Evolutionary conservation across 202 grass and related monocot species (phyloP), one percentile per base, ranked within the genome.

Genomic region (Panicum hallii): DNA sequence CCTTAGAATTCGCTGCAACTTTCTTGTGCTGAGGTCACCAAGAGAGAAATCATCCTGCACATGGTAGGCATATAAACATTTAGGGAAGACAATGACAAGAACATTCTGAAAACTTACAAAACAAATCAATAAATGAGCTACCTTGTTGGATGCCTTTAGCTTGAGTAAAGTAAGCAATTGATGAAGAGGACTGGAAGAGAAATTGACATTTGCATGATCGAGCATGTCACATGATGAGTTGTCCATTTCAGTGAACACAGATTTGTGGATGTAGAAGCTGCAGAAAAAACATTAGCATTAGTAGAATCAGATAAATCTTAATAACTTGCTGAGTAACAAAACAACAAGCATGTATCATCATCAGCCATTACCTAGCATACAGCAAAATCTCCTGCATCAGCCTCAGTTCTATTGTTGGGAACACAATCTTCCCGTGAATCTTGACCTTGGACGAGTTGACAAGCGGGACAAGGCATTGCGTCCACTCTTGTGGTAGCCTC

Each of bases 191-290:
- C 91, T 88, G 30, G 75, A 69, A 54, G 60, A 81, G 63, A 79
- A 91, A 90, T 87, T 83, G 14, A 80, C 72, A 64, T 71, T 82
- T 42, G 83, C 44, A 72, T 83, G 67, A 58, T 77, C 69, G 0
- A 74, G 44, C 5, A 82, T 74, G 26, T 91, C 82, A 63, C 77
- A 98, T 20, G 82, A 82, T 10, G 87, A 89, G 56, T 74, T 88
- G 53, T 79, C 72, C 20, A 77, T 77, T 77, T 85, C 83, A 1
- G 85, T 88, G 41, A 95, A 94, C 44, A 98, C 85, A 3, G 92
- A 95, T 32, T 75, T 90, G 72, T 98, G 95, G 48, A 98, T 93
- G 65, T 98, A 98, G 75, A 98, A 90, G 65, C 95, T 98, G 89
- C 56, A 87, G 11, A 67, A 11, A 70, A 23, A 1, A 6, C 26